Conservation (phyloP, 176 grass and related monocot genomes). For the Aegilops umbellulata region DNA sequence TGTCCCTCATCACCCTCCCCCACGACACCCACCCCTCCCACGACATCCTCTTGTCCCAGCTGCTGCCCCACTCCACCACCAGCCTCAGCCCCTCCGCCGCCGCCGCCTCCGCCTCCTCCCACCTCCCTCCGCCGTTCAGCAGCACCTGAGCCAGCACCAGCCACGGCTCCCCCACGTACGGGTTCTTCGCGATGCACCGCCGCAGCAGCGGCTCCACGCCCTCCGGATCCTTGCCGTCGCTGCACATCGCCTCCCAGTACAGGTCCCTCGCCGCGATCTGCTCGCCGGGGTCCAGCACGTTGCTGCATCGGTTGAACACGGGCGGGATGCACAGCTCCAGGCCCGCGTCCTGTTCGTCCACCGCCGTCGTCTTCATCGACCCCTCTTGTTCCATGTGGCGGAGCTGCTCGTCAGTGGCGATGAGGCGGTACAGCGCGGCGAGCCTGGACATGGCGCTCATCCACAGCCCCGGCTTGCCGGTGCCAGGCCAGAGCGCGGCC, state of each 20-base stretch:
- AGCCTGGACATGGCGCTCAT: slow-evolving; percentile 61
- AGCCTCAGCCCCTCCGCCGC: slow-evolving; percentile 47
- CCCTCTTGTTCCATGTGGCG: neutral
- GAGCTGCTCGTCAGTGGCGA: slow-evolving; percentile 52
- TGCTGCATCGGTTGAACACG: slow-evolving; percentile 64
- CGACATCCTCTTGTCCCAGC: slow-evolving; percentile 84
- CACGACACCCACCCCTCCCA: slow-evolving; percentile 84
- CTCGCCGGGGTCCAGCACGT: slow-evolving; percentile 46
- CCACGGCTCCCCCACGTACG: slow-evolving; percentile 65
- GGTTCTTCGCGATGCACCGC: slow-evolving; percentile 58
- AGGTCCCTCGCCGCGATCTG: slow-evolving; percentile 55
- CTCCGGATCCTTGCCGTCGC: neutral
- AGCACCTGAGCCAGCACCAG: slow-evolving; percentile 64
- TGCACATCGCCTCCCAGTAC: slow-evolving; percentile 72
- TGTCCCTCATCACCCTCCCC: slow-evolving; percentile 51
- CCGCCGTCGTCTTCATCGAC: neutral
- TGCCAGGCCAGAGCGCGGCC: slow-evolving; percentile 65
- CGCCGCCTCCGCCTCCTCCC: slow-evolving; percentile 43
- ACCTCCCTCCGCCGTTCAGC: slow-evolving; percentile 40
- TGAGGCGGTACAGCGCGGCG: slow-evolving; percentile 50
- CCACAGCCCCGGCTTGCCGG: slow-evolving; percentile 66
- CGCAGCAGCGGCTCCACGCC: slow-evolving; percentile 40
- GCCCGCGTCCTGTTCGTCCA: slow-evolving; percentile 26
- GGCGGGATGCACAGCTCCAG: slow-evolving; percentile 50
- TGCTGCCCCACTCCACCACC: slow-evolving; percentile 68